Percentiles rank a stretch among this genome's conserved stretches.
These are phyloP conservation scores for Phlebiopsis flavidoalba DNA, from an alignment of 768 basidiomycete species.

Conservation along the genomic window DNA sequence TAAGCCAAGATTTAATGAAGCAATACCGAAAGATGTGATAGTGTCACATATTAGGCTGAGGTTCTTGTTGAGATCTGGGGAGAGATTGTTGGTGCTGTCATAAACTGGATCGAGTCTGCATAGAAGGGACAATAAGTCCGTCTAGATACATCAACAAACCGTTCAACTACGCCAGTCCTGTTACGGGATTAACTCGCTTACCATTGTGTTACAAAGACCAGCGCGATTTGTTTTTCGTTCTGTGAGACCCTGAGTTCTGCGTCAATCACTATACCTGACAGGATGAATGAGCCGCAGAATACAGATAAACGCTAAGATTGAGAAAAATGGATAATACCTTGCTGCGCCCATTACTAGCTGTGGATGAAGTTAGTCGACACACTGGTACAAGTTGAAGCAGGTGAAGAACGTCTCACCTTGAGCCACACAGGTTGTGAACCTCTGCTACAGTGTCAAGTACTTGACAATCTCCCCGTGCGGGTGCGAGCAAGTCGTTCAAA, in stretches of 20 bases:
- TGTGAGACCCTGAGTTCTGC: slow-evolving; percentile 16
- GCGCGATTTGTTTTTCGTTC: slow-evolving; percentile 22
- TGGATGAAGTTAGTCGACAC: slow-evolving; percentile 7
- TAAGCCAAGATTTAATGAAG: neutral
- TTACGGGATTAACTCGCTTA: neutral
- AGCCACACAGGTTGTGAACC: slow-evolving; percentile 5
- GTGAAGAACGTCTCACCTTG: slow-evolving; percentile 1
- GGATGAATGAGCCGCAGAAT: neutral
- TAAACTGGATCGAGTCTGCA: slow-evolving; percentile 16
- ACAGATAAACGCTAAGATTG: neutral
- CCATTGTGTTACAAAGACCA: slow-evolving; percentile 22
- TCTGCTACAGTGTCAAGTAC: slow-evolving; percentile 17
- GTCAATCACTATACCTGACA: slow-evolving; percentile 14
- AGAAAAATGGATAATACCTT: neutral
- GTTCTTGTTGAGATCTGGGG: neutral
- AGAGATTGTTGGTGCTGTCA: slow-evolving; percentile 6
- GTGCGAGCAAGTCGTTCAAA: slow-evolving; percentile 13
- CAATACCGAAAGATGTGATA: slow-evolving; percentile 5
- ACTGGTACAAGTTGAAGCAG: neutral
- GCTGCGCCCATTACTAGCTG: neutral
- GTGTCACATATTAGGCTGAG: neutral
- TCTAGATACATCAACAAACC: slow-evolving; percentile 1
- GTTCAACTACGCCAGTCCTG: neutral
- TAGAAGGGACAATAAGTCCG: slow-evolving; percentile 14
- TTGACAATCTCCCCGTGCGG: slow-evolving; percentile 18